Base-by-base conservation (phyloP, 805 yeast species). In the Monosporozyma unispora region DNA sequence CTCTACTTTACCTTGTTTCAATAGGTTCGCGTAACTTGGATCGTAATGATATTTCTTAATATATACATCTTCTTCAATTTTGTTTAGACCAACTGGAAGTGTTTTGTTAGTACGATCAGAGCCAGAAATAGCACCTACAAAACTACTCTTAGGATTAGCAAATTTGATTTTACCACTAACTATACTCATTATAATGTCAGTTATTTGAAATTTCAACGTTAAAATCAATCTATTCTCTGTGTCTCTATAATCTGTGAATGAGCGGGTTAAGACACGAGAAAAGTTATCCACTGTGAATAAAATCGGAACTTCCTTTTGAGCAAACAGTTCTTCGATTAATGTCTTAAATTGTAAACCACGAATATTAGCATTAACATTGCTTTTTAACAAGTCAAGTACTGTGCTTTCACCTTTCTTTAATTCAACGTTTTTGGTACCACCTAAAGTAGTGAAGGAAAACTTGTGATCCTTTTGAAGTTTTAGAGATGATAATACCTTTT, bases 221-320 rank as follows among this genome's bases (percentile, higher is more conserved):
- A 79, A 79, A 49, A 89, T 76, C 9, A 74, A 74, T 39, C 69
- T 63, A 67, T 81, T 80, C 22, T 78, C 70, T 1, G 74, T 65
- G 59, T 81, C 76, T 57, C 77, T 75, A 69, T 89, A 87, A 39
- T 69, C 73, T 8, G 95, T 78, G 47, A 66, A 66, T 6, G 84
- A 74, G 28, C 68, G 59, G 37, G 80, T 76, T 11, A 80, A 63
- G 50, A 87, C 67, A 3, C 81, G 79, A 51, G 87, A 81, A 60
- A 87, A 74, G 60, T 85, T 81, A 64, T 89, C 97, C 41, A 88
- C 73, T 2, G 95, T 74, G 41, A 87, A 71, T 46, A 78, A 70
- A 9, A 84, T 82, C 4, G 91, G 90, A 37, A 70, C 63, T 14
- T 61, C 50, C 2, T 66, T 52, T 53, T 85, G 87, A 35, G 58